Evolutionary conservation across 805 yeast genomes (phyloP), one percentile per base, ranked within the genome.

Genomic region (Sungouiozyma ichnusensis): DNA sequence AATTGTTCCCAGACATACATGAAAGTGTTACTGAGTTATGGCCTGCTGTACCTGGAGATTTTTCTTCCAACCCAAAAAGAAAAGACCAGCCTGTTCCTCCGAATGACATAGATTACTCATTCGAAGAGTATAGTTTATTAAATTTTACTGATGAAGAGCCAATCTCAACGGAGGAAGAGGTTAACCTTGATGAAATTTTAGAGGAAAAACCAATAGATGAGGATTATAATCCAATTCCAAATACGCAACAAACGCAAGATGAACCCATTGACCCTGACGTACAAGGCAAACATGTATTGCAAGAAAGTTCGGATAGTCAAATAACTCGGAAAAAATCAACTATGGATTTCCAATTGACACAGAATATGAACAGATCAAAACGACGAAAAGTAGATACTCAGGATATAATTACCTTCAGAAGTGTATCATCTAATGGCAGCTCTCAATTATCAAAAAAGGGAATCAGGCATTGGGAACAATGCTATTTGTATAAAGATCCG

Each of bases 1-100:
- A 53, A 0, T 37, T 43, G 0, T 50, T 63, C 4, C 61, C 56
- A 13, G 62, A 66, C 2, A 51, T 67, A 1, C 66, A 64, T 43
- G 62, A 64, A 15, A 33, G 57, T 1, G 33, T 62, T 1, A 11
- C 44, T 5, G 64, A 61, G 36, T 37, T 65, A 17, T 62, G 63
- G 54, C 60, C 58, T 2, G 15, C 40, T 16, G 48, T 49, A 1
- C 62, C 64, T 1, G 42, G 49, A 20, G 42, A 44, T 34, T 50
- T 29, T 11, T 43, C 48, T 1, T 29, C 40, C 29, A 11, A 11
- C 6, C 11, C 11, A 24, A 24, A 33, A 6, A 15, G n/a, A n/a
- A n/a, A n/a, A n/a, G 13, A 16, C 13, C 35, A 33, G 35, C 13
- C 35, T 5, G 33, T 5, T 13, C n/a, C 13, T 5, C 40, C 14